These are phyloP conservation scores for Keqinozyma sinolaborantium DNA, from an alignment of 1,139 yeast species.

Conservation along the genomic window DNA sequence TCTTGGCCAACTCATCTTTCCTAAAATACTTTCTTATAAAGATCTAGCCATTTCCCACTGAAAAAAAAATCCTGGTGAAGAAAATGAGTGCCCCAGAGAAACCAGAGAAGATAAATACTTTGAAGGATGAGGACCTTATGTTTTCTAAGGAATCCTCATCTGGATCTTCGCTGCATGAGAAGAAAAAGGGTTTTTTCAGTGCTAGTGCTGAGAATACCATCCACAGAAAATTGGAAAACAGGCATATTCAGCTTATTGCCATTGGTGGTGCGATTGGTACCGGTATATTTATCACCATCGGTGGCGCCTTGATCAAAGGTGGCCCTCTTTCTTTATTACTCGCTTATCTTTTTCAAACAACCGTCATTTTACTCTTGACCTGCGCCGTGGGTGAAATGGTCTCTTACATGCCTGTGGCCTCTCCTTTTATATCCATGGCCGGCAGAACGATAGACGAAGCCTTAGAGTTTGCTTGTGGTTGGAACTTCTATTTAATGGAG, in stretches of 20 bases:
- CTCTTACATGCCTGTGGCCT: slow-evolving; percentile 64
- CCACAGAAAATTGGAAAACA: slow-evolving; percentile 5
- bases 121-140: background rate
- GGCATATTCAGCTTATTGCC: slow-evolving; percentile 27
- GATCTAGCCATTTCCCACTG: no score
- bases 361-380: slow-evolving; percentile 55
- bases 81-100: no score
- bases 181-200: slow-evolving; percentile 5
- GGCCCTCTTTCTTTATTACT: slow-evolving; percentile 44
- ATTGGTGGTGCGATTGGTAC: slow-evolving; percentile 28
- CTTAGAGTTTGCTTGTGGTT: slow-evolving; percentile 68
- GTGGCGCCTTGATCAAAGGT: slow-evolving; percentile 31
- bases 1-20: no score
- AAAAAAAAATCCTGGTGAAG: no score
- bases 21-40: no score
- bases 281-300: slow-evolving; percentile 24
- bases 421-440: slow-evolving; percentile 51
- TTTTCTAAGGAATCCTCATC: background rate
- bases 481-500: slow-evolving; percentile 75
- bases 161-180: background rate
- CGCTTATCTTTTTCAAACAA: slow-evolving; percentile 37
- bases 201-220: slow-evolving; percentile 6
- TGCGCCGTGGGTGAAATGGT: slow-evolving; percentile 82
- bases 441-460: slow-evolving; percentile 55
- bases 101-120: no score